Base-by-base conservation (phyloP, 177 flowering plant species). In the Telopea speciosissima region DNA sequence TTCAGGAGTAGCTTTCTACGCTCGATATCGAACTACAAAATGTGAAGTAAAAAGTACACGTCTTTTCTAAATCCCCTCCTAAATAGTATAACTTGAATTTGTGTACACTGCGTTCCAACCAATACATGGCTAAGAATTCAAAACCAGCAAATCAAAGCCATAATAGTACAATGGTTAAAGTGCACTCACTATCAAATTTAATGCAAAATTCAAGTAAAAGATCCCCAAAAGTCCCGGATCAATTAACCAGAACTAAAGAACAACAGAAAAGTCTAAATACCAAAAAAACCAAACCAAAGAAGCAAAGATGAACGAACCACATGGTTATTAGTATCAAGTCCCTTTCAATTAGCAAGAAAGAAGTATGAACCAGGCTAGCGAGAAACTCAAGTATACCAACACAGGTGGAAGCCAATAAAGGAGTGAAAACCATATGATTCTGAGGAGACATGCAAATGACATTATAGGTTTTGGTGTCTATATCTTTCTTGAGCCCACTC, bases 341-440 rank as follows among this genome's bases (percentile, higher is more conserved):
- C 72, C 3, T 75, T 77, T 74, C 95, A 93, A 7, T 85, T 82
- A 26, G 99, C 91, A 2, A 96, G 89, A 75, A 88, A 96, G 85
- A 87, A 93, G 68, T 80, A 91, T 8, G 99, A 93, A 0, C 92
- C 94, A 8, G 98, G 96, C 26, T 81, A 85, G 4, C 64, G 76
- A 0, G 75, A 77, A 96, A 96, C 77, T 96, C 99, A 5, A 96
- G 90, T 0, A 98, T 96, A 16, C 99, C 99, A 28, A 96, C 99
- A 71, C 99, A 96, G 12, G 99, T 96, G n/a, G 97, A 96, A 9
- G 99, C 99, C 76, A 93, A 69, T 13, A 96, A 81, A 7, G 98
- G 98, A 23, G 99, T 96, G 75, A 96, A 93, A 1, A 96, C 99
- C 99, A 96, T 96, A 77, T 93, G 99, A 70, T 96, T 96, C 70